Conservation (phyloP, 331 rosid genomes). For the Ulmus americana region DNA sequence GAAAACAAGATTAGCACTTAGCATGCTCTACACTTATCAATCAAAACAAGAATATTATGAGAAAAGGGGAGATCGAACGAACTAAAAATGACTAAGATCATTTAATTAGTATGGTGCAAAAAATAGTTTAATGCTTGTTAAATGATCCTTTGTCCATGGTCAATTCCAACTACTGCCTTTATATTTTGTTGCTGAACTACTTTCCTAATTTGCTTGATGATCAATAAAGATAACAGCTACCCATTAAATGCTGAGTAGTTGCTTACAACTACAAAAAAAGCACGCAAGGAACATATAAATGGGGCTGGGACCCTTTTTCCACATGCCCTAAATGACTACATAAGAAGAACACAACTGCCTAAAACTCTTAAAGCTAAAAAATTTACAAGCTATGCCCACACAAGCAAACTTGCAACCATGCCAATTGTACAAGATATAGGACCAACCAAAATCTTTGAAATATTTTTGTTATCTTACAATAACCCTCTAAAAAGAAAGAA, state of each 20-base stretch:
- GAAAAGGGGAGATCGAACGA: too few relatives aligned
- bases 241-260: background rate
- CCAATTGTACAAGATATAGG: too few relatives aligned
- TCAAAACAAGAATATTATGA: background rate
- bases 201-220: too few relatives aligned
- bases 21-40: background rate
- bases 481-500: too few relatives aligned
- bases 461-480: too few relatives aligned
- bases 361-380: background rate
- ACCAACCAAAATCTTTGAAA: too few relatives aligned
- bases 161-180: background rate
- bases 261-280: background rate
- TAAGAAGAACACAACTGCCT: background rate
- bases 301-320: background rate
- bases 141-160: background rate
- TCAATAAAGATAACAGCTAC: background rate
- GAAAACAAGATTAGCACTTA: background rate
- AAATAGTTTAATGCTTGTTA: background rate
- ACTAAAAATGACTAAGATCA: background rate
- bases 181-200: background rate
- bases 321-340: background rate
- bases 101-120: background rate
- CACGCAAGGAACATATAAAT: background rate
- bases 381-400: background rate
- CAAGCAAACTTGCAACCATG: too few relatives aligned